Evolutionary conservation across 768 basidiomycete species (phyloP).

Genomic region (Leccinum broughii): DNA sequence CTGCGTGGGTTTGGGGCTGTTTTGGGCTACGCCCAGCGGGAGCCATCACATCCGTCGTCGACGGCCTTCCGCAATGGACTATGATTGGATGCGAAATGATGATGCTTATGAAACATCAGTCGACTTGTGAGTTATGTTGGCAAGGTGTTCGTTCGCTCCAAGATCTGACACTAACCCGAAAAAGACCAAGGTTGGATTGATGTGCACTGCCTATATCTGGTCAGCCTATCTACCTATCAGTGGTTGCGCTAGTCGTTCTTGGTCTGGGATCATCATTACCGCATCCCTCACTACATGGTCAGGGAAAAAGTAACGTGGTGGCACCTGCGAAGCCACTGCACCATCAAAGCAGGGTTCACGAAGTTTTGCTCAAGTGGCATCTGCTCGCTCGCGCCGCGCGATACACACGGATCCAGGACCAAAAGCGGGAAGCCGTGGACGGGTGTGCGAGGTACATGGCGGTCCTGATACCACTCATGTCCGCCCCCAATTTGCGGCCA

Average conservation of each 20-base stretch:
- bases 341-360: slow-evolving; percentile 15
- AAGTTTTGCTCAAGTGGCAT: slow-evolving; percentile 11
- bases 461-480: slow-evolving; percentile 15
- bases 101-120: slow-evolving; percentile 23
- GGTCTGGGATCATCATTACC: slow-evolving; percentile 22
- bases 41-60: slow-evolving; percentile 21
- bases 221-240: slow-evolving; percentile 14
- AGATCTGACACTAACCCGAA: slow-evolving; percentile 15
- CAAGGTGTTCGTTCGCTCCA: slow-evolving; percentile 10
- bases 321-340: background rate
- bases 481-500: slow-evolving; percentile 22
- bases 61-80: slow-evolving; percentile 24
- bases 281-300: slow-evolving; percentile 18
- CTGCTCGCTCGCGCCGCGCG: slow-evolving; percentile 5
- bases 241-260: background rate
- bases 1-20: slow-evolving; percentile 18
- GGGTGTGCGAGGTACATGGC: slow-evolving; percentile 5
- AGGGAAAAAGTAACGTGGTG: slow-evolving; percentile 24
- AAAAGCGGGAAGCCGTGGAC: slow-evolving; percentile 16
- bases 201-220: slow-evolving; percentile 17
- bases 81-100: slow-evolving; percentile 16
- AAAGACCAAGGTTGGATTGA: slow-evolving; percentile 6
- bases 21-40: slow-evolving; percentile 15
- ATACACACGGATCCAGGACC: slow-evolving; percentile 14
- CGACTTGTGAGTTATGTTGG: slow-evolving; percentile 11